Base-by-base conservation (phyloP, 2,329 filamentous ascomycete species). In the Orbilia blumenaviensis region DNA sequence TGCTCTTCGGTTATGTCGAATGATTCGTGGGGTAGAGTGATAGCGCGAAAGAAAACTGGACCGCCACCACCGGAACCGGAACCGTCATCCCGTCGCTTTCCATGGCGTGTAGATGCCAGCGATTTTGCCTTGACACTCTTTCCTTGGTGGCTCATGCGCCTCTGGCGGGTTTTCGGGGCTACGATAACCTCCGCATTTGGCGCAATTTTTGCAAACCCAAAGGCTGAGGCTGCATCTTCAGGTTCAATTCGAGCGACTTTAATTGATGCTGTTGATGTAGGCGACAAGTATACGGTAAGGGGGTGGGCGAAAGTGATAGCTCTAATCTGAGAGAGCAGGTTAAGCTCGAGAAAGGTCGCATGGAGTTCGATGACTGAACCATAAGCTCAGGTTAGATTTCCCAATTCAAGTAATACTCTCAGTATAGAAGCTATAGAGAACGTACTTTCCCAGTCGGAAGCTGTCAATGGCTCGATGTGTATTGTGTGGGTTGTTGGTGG, bases 181-280 rank as follows among this genome's bases (percentile, higher is more conserved):
- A 99, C 95, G 78, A 98, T 96, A 58, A 99, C 94, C 83, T 99
- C 95, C 21, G 94, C 94, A 81, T 98, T 93, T 0, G 94, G 92
- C 0, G 92, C 91, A 60, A 99, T 92, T 83, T 97, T 98, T 25
- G 92, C 93, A 81, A 99, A 99, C 25, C 79, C 79, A 25, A 76
- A 79, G 0, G 92, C 87, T 1, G 89, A 87, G 56, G 89, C 88
- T 1, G 88, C 85, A 1, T 91, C 83, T 0, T 89, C 85, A 0
- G 95, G 95, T 0, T 91, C 89, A n/a, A 99, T 85, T 0, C 92
- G 93, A 5, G 92, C 89, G 7, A 98, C 88, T 67, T 90, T 89
- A 77, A 99, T 93, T 81, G 94, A 97, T 8, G 95, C 96, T 1
- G 94, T 97, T 2, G 94, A 97, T 0, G 94, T 98, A 1, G 94